These are phyloP conservation scores for Hanseniaspora jakobsenii DNA, from an alignment of 805 yeast species.

Conservation along the genomic window DNA sequence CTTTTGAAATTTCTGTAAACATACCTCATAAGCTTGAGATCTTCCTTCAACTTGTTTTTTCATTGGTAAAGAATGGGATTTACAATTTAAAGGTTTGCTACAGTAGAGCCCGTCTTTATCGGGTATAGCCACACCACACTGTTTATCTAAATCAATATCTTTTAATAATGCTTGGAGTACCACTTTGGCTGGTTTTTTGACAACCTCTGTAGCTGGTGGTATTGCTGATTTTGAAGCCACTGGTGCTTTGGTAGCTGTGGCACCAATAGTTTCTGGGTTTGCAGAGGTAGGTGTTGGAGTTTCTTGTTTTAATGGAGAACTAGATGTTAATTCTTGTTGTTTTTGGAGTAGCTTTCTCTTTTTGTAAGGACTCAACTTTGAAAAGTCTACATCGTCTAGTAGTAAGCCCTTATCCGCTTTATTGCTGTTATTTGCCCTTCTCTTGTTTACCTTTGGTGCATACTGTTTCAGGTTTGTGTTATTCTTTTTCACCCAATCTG, in stretches of 20 bases:
- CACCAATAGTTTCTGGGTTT: constrained; percentile 16
- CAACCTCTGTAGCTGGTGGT: constrained; percentile 79
- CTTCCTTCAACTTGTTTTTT: constrained; percentile 91
- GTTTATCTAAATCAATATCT: constrained; percentile 82
- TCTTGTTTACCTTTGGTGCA: constrained; percentile 6
- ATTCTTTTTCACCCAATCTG: constrained; percentile 14
- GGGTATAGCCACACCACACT: constrained; percentile 90
- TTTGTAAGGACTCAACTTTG: constrained; percentile 13
- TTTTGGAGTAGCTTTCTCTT: constrained; percentile 19
- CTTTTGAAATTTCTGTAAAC: constrained; percentile 80
- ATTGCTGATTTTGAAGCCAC: constrained; percentile 43
- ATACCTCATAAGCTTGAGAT: constrained; percentile 79
- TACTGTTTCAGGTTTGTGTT: constrained; percentile 19
- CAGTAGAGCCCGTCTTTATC: constrained; percentile 75
- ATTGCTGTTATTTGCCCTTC: not conserved
- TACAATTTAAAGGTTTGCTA: constrained; percentile 91
- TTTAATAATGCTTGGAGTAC: constrained; percentile 51
- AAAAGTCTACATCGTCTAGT: constrained; percentile 2
- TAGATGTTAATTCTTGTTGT: constrained; percentile 18
- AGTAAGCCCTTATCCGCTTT: not conserved
- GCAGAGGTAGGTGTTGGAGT: too few relatives aligned
- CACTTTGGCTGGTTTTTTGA: constrained; percentile 32
- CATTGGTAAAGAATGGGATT: constrained; percentile 97
- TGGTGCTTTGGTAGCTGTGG: constrained; percentile 25
- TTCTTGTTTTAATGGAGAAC: constrained; percentile 18